Evolutionary conservation across 371 early-diverging fungal species (phyloP).

Genomic region (Mucor velutinosus): DNA sequence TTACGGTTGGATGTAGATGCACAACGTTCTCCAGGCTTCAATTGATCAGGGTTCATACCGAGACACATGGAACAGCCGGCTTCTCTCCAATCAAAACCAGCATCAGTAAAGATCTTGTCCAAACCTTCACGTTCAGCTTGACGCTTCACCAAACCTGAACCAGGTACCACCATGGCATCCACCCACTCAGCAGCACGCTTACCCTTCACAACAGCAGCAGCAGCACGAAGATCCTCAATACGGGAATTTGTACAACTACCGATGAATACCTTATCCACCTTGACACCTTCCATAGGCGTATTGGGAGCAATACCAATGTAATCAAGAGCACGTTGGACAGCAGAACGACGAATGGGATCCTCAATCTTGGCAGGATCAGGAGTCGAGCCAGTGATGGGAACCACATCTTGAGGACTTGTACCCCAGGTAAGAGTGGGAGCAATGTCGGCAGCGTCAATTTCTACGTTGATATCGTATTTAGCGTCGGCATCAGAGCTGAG

Average conservation of each 20-base stretch:
- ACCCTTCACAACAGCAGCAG: slow-evolving; percentile 65
- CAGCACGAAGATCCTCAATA: slow-evolving; percentile 72
- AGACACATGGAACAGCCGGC: slow-evolving; percentile 78
- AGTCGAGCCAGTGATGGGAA: slow-evolving; percentile 58
- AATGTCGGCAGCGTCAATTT: slow-evolving; percentile 60
- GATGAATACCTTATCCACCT: slow-evolving; percentile 70
- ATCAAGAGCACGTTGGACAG: slow-evolving; percentile 58
- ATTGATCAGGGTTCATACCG: slow-evolving; percentile 76
- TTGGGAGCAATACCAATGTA: slow-evolving; percentile 73
- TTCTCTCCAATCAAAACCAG: slow-evolving; percentile 76
- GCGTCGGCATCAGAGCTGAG: slow-evolving; percentile 64
- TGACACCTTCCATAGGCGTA: slow-evolving; percentile 58
- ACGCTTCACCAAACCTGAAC: slow-evolving; percentile 69
- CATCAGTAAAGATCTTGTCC: slow-evolving; percentile 65
- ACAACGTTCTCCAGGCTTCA: slow-evolving; percentile 69
- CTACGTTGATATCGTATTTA: slow-evolving; percentile 60
- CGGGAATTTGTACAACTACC: slow-evolving; percentile 78
- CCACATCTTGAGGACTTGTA: slow-evolving; percentile 70
- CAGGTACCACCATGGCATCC: slow-evolving; percentile 74
- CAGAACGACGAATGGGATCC: slow-evolving; percentile 51
- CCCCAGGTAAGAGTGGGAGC: slow-evolving; percentile 73
- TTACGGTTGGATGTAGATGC: slow-evolving; percentile 75
- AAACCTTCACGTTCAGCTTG: slow-evolving; percentile 74
- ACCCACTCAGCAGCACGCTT: slow-evolving; percentile 64
- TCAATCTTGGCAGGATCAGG: slow-evolving; percentile 55